These are phyloP conservation scores for Striga hermonthica DNA, from an alignment of 305 asterid species.

Conservation along the genomic window DNA sequence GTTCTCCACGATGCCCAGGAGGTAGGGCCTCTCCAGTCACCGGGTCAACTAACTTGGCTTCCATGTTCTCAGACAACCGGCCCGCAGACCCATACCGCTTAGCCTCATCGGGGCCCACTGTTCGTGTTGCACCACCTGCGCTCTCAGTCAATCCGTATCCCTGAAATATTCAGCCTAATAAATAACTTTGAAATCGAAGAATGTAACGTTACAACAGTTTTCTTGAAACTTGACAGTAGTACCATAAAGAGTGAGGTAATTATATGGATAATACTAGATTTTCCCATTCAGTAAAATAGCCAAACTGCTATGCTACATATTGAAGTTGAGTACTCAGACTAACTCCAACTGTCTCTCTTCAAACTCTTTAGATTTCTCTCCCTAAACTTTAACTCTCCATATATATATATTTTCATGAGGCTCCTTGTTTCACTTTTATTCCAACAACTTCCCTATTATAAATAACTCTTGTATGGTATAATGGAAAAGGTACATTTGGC, in stretches of 20 bases:
- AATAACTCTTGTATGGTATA: too few species aligned
- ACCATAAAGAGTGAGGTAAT: neutral
- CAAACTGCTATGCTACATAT: neutral
- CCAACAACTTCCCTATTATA: too few species aligned
- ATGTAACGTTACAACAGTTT: too few species aligned
- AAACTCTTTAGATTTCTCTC: too few species aligned
- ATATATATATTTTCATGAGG: too few species aligned
- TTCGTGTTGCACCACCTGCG: slow-evolving; percentile 60
- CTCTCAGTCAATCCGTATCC: slow-evolving; percentile 92
- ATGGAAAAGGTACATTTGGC: too few species aligned
- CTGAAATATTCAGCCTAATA: slow-evolving; percentile 36
- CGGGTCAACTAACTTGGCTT: slow-evolving; percentile 86
- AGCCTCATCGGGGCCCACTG: slow-evolving; percentile 57
- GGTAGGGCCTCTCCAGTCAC: slow-evolving; percentile 56
- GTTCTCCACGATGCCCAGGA: slow-evolving; percentile 62
- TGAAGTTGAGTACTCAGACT: neutral
- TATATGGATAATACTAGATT: neutral
- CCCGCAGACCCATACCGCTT: slow-evolving; percentile 64
- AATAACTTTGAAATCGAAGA: neutral
- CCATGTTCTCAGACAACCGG: slow-evolving; percentile 49
- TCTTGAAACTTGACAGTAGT: too few species aligned
- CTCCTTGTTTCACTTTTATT: too few species aligned
- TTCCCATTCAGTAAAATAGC: neutral
- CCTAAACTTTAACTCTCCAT: too few species aligned
- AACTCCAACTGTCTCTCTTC: too few species aligned